Evolutionary conservation across 139 green algal genomes (phyloP).

Genomic region (Gonium pectorale): DNA sequence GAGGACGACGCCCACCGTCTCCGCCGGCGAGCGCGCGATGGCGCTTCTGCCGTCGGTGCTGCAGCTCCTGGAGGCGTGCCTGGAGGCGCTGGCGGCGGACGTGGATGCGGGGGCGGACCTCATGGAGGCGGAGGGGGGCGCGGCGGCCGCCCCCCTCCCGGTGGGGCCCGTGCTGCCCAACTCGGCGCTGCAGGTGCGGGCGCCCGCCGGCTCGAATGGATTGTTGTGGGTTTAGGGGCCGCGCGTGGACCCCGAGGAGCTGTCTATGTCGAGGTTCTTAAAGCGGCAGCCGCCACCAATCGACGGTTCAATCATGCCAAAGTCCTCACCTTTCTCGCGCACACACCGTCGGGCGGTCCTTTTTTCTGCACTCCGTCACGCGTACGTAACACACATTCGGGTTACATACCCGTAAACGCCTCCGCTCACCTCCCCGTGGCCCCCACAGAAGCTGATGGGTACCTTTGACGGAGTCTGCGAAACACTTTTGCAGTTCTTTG

Average conservation of each 20-base stretch:
- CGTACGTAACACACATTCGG: background rate
- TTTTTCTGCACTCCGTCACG: too few relatives aligned
- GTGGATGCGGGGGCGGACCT: conserved; percentile 30
- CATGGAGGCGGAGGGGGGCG: background rate
- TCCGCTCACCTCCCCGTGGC: background rate
- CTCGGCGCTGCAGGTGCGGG: background rate
- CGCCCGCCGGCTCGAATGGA: too few relatives aligned
- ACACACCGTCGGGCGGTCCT: too few relatives aligned
- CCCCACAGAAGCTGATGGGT: conserved; percentile 42
- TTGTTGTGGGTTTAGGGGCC: too few relatives aligned
- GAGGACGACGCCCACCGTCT: conserved; percentile 16
- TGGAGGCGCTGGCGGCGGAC: conserved; percentile 66
- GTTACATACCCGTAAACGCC: background rate
- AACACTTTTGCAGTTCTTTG: conserved; percentile 69
- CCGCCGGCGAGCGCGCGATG: conserved; percentile 54
- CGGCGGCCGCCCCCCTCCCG: background rate
- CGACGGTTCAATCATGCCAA: too few relatives aligned
- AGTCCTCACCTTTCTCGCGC: too few relatives aligned
- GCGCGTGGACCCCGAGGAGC: too few relatives aligned
- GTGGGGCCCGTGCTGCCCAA: conserved; percentile 17
- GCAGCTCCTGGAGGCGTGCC: conserved; percentile 59
- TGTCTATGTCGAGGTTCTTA: too few relatives aligned
- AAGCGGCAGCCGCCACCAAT: too few relatives aligned
- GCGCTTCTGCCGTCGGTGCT: conserved; percentile 64
- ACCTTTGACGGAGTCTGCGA: conserved; percentile 53